These are phyloP conservation scores for Sclerospora graminicola DNA, from an alignment of 352 stramenopile species.

Conservation along the genomic window DNA sequence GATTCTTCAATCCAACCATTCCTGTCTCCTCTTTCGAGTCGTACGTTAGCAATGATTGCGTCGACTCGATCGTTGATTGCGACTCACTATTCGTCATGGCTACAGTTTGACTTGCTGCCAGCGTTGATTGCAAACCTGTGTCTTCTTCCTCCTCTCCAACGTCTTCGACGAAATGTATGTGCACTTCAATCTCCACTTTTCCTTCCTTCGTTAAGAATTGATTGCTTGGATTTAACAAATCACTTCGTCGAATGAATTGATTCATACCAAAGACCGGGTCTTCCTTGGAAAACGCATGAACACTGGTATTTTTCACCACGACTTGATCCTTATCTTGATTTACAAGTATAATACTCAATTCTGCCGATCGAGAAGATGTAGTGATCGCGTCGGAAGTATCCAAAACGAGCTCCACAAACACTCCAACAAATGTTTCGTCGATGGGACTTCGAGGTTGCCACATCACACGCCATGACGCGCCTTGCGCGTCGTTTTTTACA, in stretches of 20 bases:
- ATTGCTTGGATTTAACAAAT: slow-evolving; percentile 37
- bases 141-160: slow-evolving; percentile 7
- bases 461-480: slow-evolving; percentile 44
- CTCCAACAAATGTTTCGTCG: slow-evolving; percentile 34
- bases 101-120: slow-evolving; percentile 2
- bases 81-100: neutral
- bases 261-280: slow-evolving; percentile 44
- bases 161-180: slow-evolving; percentile 19
- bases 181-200: slow-evolving; percentile 38
- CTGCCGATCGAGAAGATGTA: slow-evolving; percentile 1
- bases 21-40: slow-evolving; percentile 77
- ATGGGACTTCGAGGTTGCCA: slow-evolving; percentile 48
- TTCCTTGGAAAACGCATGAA: slow-evolving; percentile 42
- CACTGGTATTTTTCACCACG: slow-evolving; percentile 25
- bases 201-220: slow-evolving; percentile 35
- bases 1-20: slow-evolving; percentile 85
- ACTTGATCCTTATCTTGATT: slow-evolving; percentile 17
- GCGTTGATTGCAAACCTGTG: slow-evolving; percentile 1
- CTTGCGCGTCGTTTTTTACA: slow-evolving; percentile 23
- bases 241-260: slow-evolving; percentile 34
- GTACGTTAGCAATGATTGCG: slow-evolving; percentile 34
- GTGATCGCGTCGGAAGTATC: slow-evolving; percentile 1
- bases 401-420: slow-evolving; percentile 50
- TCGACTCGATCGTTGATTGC: slow-evolving; percentile 8
- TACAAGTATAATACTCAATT: slow-evolving; percentile 41